Conservation (phyloP, 2,329 filamentous ascomycete species). For the Parascedosporium putredinis region DNA sequence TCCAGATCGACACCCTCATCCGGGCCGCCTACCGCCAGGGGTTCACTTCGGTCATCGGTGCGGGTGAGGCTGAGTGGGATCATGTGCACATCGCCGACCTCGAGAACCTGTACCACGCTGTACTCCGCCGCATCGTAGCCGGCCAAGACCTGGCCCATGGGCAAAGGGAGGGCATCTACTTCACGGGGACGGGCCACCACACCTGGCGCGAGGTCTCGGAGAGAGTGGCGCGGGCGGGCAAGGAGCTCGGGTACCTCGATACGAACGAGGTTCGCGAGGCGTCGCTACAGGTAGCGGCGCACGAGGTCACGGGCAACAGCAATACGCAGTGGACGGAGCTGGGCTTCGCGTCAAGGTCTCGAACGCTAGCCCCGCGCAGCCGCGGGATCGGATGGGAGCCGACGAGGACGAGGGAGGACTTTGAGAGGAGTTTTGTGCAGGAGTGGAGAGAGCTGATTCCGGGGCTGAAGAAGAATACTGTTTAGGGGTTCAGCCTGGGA, state of each 20-base stretch:
- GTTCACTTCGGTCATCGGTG: slow-evolving; percentile 19
- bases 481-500: too few relatives aligned
- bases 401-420: slow-evolving; percentile 18
- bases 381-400: slow-evolving; percentile 22
- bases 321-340: slow-evolving; percentile 20
- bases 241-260: slow-evolving; percentile 20
- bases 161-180: slow-evolving; percentile 30
- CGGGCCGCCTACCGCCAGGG: slow-evolving; percentile 18
- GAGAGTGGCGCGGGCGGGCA: slow-evolving; percentile 22
- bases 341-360: slow-evolving; percentile 19
- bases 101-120: slow-evolving; percentile 26
- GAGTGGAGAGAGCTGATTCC: slow-evolving; percentile 10
- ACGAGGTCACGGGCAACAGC: slow-evolving; percentile 9
- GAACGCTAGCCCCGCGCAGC: slow-evolving; percentile 16
- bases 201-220: slow-evolving; percentile 28
- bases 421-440: slow-evolving; percentile 14
- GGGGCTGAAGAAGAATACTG: background rate
- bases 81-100: slow-evolving; percentile 35
- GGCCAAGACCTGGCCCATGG: slow-evolving; percentile 22
- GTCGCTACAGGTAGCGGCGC: slow-evolving; percentile 18
- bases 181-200: slow-evolving; percentile 27
- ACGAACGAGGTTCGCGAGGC: slow-evolving; percentile 18
- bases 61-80: slow-evolving; percentile 27
- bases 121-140: slow-evolving; percentile 23
- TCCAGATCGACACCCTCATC: slow-evolving; percentile 27